Conservation (phyloP, 176 grass and related monocot species). For the Aechmea fasciata region DNA sequence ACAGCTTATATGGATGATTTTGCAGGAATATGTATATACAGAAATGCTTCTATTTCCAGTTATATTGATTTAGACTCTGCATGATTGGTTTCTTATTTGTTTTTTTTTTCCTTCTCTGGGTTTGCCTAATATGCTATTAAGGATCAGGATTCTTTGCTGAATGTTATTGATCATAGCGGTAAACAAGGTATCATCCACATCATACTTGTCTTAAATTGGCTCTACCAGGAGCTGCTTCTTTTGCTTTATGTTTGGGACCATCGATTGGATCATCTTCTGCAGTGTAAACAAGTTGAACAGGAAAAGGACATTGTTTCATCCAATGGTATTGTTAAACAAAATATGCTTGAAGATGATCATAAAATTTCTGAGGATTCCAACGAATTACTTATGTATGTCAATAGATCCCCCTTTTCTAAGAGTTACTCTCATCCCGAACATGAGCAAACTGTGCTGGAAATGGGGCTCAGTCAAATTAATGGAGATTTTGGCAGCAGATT, state of each 20-base stretch:
- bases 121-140: slow-evolving; percentile 6
- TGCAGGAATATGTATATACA: too few species aligned
- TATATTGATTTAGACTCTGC: slow-evolving; percentile 4
- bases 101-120: not conserved
- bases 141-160: slow-evolving; percentile 44
- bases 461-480: slow-evolving; percentile 1
- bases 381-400: slow-evolving; percentile 19
- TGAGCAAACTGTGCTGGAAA: slow-evolving; percentile 8
- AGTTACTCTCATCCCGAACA: slow-evolving; percentile 1
- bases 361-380: slow-evolving; percentile 11
- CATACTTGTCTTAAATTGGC: slow-evolving; percentile 67
- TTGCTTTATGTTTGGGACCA: slow-evolving; percentile 76
- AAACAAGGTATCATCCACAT: slow-evolving; percentile 28
- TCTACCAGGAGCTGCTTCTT: slow-evolving; percentile 77
- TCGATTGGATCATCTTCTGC: slow-evolving; percentile 63
- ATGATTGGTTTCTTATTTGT: slow-evolving; percentile 16
- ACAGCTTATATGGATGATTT: too few species aligned
- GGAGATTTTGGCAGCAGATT: slow-evolving; percentile 9
- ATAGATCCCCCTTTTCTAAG: not conserved
- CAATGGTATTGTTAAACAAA: slow-evolving; percentile 13
- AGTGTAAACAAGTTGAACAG: slow-evolving; percentile 23
- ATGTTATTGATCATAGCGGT: slow-evolving; percentile 33
- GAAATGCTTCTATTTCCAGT: not conserved
- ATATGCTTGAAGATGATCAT: slow-evolving; percentile 9
- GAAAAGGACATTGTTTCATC: slow-evolving; percentile 22